phyloP scores from a whole-genome alignment of 306 rosid genomes.

The Glycyrrhiza uralensis region DNA sequence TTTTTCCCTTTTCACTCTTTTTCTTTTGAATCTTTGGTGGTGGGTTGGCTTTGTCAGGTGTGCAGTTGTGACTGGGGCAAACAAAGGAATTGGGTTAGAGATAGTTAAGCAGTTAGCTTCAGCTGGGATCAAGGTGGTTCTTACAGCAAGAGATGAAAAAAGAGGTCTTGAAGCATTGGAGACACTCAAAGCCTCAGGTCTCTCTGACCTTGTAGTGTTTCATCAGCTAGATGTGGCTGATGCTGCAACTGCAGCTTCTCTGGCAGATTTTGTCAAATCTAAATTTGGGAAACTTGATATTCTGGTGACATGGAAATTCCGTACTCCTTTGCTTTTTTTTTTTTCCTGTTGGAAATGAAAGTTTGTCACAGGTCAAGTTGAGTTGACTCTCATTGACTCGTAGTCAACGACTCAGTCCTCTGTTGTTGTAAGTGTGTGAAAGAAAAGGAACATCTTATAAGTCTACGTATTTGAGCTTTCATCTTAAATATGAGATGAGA shows the following conservation, averaged over 20 bases:
- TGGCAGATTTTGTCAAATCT: neutral
- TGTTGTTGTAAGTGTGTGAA: too few species aligned
- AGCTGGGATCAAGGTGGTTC: slow-evolving; percentile 33
- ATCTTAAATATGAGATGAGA: too few species aligned
- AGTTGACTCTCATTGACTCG: too few species aligned
- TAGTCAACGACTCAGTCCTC: too few species aligned
- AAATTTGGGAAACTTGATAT: neutral
- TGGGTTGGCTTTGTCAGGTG: slow-evolving; percentile 2
- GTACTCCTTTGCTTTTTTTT: neutral
- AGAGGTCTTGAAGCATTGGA: slow-evolving; percentile 29
- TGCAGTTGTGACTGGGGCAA: slow-evolving; percentile 36
- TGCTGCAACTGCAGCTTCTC: neutral
- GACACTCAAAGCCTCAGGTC: slow-evolving; percentile 13
- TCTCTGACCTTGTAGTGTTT: slow-evolving; percentile 27
- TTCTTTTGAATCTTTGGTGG: neutral
- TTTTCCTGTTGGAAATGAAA: neutral
- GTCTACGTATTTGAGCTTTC: too few species aligned
- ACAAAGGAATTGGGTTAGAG: slow-evolving; percentile 35
- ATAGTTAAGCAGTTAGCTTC: slow-evolving; percentile 26
- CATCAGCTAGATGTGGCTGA: neutral
- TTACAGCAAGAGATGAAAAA: slow-evolving; percentile 32
- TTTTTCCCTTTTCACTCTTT: neutral
- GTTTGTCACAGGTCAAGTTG: too few species aligned
- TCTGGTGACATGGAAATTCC: neutral
- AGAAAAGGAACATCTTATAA: too few species aligned